Conservation (phyloP, 306 rosid species). For the Vicia faba region DNA sequence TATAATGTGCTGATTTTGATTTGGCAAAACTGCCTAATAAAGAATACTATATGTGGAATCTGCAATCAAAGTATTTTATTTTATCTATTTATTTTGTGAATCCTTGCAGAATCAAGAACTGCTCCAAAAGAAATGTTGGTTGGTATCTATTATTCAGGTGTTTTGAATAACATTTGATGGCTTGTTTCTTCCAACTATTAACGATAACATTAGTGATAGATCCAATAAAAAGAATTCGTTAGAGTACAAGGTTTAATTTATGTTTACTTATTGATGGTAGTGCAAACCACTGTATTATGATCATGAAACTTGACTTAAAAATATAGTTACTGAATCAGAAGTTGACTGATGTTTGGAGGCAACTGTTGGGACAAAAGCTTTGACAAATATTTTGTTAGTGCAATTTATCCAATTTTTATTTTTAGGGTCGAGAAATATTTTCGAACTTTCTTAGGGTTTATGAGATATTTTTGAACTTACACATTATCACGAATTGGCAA, state of each 20-base stretch:
- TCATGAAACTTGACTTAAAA: no score
- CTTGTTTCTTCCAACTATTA: background rate
- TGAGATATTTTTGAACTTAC: no score
- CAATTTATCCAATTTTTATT: background rate
- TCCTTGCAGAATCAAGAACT: background rate
- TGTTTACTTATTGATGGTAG: background rate
- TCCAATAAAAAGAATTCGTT: background rate
- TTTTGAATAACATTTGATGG: background rate
- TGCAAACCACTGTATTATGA: background rate
- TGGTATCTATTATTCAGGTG: background rate
- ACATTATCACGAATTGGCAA: no score
- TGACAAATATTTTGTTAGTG: background rate
- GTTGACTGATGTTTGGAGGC: background rate
- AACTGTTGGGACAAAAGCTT: background rate
- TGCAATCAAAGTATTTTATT: background rate
- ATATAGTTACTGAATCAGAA: background rate
- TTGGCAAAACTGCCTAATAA: slow-evolving; percentile 27
- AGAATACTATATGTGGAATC: slow-evolving; percentile 15
- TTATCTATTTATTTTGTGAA: background rate
- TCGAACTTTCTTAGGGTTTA: no score
- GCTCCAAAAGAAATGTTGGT: slow-evolving; percentile 4
- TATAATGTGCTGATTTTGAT: slow-evolving; percentile 6
- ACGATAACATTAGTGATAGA: no score
- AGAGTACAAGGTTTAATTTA: background rate
- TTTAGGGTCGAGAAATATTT: no score